Percentiles rank a stretch among this genome's conserved stretches.
These are phyloP conservation scores for Xylaria hypoxylon DNA, from an alignment of 2,329 filamentous ascomycete genomes.

Conservation along the genomic window DNA sequence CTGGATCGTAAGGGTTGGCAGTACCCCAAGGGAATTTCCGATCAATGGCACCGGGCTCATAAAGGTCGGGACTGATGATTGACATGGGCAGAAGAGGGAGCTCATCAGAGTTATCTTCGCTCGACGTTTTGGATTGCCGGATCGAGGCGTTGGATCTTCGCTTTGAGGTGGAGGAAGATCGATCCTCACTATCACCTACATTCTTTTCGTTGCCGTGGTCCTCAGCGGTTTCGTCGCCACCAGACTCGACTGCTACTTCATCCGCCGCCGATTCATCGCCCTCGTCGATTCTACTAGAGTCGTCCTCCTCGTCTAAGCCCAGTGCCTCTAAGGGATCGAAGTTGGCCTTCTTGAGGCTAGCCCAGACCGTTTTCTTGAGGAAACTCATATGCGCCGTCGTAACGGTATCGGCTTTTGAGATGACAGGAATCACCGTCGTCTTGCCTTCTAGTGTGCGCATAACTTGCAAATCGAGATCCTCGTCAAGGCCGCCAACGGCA, in stretches of 20 bases:
- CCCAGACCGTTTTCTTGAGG: slow-evolving; percentile 90
- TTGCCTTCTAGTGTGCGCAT: slow-evolving; percentile 89
- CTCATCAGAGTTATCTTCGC: slow-evolving; percentile 62
- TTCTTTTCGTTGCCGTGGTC: slow-evolving; percentile 45
- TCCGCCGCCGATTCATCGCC: slow-evolving; percentile 59
- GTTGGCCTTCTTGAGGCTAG: slow-evolving; percentile 84
- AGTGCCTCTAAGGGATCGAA: slow-evolving; percentile 90
- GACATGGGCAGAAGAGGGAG: slow-evolving; percentile 85
- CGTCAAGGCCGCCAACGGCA: slow-evolving; percentile 78
- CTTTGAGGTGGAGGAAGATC: slow-evolving; percentile 57
- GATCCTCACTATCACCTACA: slow-evolving; percentile 54
- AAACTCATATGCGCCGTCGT: slow-evolving; percentile 94
- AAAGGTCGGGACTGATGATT: slow-evolving; percentile 92
- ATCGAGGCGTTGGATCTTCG: slow-evolving; percentile 60
- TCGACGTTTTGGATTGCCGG: slow-evolving; percentile 58
- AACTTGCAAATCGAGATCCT: slow-evolving; percentile 90
- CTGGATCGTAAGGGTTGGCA: slow-evolving; percentile 88
- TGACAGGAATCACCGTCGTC: slow-evolving; percentile 94
- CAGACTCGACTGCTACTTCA: slow-evolving; percentile 44
- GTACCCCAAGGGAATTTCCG: slow-evolving; percentile 97
- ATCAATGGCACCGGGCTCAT: slow-evolving; percentile 82
- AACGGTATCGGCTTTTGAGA: slow-evolving; percentile 96
- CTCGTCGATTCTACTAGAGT: slow-evolving; percentile 66
- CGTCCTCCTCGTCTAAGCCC: slow-evolving; percentile 78
- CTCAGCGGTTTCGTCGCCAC: slow-evolving; percentile 47